Evolutionary conservation across 352 stramenopile species (phyloP), one percentile per base, ranked within the genome.

Genomic region (Phytophthora sp.): DNA sequence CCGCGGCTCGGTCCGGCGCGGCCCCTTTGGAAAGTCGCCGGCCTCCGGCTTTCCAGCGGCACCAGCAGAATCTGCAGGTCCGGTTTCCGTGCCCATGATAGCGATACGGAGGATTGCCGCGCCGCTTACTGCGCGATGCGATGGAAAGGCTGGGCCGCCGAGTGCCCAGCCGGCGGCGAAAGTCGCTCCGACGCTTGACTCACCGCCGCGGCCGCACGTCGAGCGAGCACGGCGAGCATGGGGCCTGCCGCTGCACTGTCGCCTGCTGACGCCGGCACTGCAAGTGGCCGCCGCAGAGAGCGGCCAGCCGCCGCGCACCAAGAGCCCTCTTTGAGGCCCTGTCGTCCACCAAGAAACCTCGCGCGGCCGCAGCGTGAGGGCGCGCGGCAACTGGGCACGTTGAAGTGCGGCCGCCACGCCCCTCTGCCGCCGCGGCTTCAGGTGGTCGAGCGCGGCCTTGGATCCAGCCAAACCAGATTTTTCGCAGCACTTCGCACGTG

Each of bases 101-200:
- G 48, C 30, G 52, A 63, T 68, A 57, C 52, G 60, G 60, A 68
- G 42, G 34, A 57, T 49, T 39, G 28, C 55, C 28, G 43, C 42
- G 39, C 41, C 17, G 39, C 28, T 21, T 66, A 50, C 34, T 50
- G 27, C 43, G 37, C 5, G 8, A 12, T 15, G 35, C 30, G 20
- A 11, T 8, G 24, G 41, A 10, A 7, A 23, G 18, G 44, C 37
- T 53, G 27, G 39, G 15, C 17, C 34, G 42, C n/a, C n/a, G n/a
- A n/a, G n/a, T n/a, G n/a, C n/a, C n/a, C n/a, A n/a, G n/a, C n/a
- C n/a, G n/a, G n/a, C n/a, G n/a, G n/a, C n/a, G n/a, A n/a, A n/a
- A n/a, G n/a, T n/a, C n/a, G n/a, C n/a, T n/a, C n/a, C n/a, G n/a
- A n/a, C n/a, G n/a, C 41, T 54, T 62, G 51, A 48, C 52, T 58